These are phyloP conservation scores for Podospora sp. DNA, from an alignment of 495 filamentous ascomycete genomes.

Conservation along the genomic window DNA sequence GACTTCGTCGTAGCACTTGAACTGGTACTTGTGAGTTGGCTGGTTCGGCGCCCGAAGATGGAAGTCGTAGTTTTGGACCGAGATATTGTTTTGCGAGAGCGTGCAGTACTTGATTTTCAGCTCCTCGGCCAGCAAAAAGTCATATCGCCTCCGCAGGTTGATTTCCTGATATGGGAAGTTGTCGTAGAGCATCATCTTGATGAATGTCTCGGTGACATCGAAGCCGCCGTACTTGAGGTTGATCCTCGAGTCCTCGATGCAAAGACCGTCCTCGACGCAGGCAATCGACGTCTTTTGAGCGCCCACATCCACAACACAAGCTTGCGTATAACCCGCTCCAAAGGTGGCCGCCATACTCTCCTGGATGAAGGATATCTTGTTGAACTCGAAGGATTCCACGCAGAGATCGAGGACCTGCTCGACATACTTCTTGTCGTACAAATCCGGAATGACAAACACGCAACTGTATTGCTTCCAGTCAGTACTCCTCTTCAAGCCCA, in stretches of 20 bases:
- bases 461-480: slow-evolving; percentile 91
- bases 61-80: slow-evolving; percentile 79
- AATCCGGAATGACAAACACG: slow-evolving; percentile 91
- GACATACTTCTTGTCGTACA: slow-evolving; percentile 93
- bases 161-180: slow-evolving; percentile 93
- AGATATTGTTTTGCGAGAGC: slow-evolving; percentile 80
- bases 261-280: slow-evolving; percentile 96
- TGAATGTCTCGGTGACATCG: slow-evolving; percentile 91
- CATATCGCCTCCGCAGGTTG: slow-evolving; percentile 85
- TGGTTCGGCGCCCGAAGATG: slow-evolving; percentile 85
- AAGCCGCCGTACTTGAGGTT: slow-evolving; percentile 92
- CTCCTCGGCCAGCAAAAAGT: slow-evolving; percentile 92
- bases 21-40: slow-evolving; percentile 85
- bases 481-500: slow-evolving; percentile 73
- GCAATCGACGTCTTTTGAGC: slow-evolving; percentile 98
- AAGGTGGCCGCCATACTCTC: slow-evolving; percentile 93
- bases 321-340: slow-evolving; percentile 89
- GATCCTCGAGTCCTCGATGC: slow-evolving; percentile 83
- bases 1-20: slow-evolving; percentile 94
- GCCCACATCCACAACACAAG: slow-evolving; percentile 94
- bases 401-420: slow-evolving; percentile 79
- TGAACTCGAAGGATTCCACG: slow-evolving; percentile 85
- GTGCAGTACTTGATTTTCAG: slow-evolving; percentile 88
- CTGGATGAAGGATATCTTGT: slow-evolving; percentile 87
- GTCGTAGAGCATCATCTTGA: slow-evolving; percentile 96